These are phyloP conservation scores for Penicillium crustosum DNA, from an alignment of 2,329 filamentous ascomycete genomes.

Conservation along the genomic window DNA sequence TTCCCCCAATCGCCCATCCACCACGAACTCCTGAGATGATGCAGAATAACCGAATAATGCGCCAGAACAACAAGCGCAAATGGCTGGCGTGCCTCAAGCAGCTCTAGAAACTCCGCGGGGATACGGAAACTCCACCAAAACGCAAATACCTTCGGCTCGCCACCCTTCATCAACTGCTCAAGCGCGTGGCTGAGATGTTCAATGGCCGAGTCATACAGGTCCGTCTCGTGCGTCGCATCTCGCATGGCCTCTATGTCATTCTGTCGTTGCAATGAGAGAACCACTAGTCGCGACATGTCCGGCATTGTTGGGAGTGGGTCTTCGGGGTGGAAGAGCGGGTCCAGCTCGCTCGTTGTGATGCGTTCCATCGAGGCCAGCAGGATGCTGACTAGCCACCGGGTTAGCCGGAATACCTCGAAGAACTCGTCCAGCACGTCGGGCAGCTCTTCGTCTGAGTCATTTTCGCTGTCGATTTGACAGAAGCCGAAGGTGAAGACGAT, in stretches of 20 bases:
- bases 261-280: conserved; percentile 26
- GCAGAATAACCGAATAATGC: conserved; percentile 52
- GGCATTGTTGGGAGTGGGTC: conserved; percentile 33
- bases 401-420: conserved; percentile 30
- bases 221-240: conserved; percentile 28
- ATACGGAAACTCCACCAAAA: conserved; percentile 63
- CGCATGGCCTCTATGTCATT: conserved; percentile 26
- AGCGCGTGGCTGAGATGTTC: conserved; percentile 28
- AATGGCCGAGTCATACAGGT: conserved; percentile 29
- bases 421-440: conserved; percentile 31
- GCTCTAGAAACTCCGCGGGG: conserved; percentile 58
- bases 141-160: conserved; percentile 35
- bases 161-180: conserved; percentile 31
- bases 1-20: conserved; percentile 68
- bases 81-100: conserved; percentile 38
- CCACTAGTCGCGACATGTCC: conserved; percentile 34
- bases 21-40: conserved; percentile 63
- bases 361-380: conserved; percentile 26
- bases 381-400: conserved; percentile 32
- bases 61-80: conserved; percentile 47
- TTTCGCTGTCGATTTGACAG: conserved; percentile 20
- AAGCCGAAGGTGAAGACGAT: conserved; percentile 38
- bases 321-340: conserved; percentile 27
- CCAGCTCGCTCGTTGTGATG: conserved; percentile 29
- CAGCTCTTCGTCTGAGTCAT: conserved; percentile 6